Conservation (phyloP, 176 grass and related monocot species). For the Oryza officinalis region DNA sequence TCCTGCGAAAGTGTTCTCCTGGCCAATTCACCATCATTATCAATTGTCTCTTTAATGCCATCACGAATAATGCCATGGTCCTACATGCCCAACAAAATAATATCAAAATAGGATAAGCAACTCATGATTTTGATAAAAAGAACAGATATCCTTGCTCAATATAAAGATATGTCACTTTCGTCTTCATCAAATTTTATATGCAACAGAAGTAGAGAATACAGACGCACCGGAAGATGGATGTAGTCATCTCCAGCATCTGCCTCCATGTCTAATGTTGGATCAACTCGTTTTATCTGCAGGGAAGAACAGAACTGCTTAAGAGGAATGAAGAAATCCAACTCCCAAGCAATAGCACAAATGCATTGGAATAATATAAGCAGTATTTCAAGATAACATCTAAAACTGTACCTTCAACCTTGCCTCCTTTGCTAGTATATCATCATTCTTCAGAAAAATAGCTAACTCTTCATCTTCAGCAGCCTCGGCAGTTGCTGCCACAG, state of each 20-base stretch:
- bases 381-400: not conserved
- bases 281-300: constrained; percentile 89
- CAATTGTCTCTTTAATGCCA: constrained; percentile 72
- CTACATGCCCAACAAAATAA: constrained; percentile 46
- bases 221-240: constrained; percentile 80
- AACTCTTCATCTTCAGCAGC: constrained; percentile 97
- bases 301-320: constrained; percentile 28
- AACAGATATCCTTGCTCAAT: constrained; percentile 13
- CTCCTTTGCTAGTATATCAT: constrained; percentile 94
- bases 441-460: constrained; percentile 81
- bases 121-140: constrained; percentile 14
- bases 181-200: constrained; percentile 26
- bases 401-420: constrained; percentile 65
- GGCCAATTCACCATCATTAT: constrained; percentile 65
- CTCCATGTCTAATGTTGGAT: constrained; percentile 98
- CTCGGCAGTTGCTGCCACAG: constrained; percentile 73
- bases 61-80: constrained; percentile 92
- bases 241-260: constrained; percentile 93
- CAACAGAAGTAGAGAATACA: constrained; percentile 25
- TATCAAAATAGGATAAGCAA: constrained; percentile 11
- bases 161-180: constrained; percentile 21
- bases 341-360: constrained; percentile 16
- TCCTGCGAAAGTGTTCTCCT: constrained; percentile 84
- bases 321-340: not conserved
- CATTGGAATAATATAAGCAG: constrained; percentile 25